Conservation (phyloP, 495 filamentous ascomycete species). For the Penicillium angulare region DNA sequence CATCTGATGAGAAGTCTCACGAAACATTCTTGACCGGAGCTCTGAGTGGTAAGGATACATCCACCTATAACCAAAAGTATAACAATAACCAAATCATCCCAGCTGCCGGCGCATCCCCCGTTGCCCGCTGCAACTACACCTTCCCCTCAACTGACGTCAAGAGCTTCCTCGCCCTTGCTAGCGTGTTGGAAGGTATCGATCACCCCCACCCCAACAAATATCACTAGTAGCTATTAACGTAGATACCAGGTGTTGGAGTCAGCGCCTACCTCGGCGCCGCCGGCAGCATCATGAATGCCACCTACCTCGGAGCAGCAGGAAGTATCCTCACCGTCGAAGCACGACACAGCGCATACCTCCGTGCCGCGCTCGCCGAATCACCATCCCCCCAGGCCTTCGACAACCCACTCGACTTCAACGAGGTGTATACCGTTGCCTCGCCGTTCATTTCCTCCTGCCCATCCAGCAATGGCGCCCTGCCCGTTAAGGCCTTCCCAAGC, state of each 20-base stretch:
- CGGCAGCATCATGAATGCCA: slow-evolving; percentile 50
- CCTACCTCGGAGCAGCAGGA: slow-evolving; percentile 56
- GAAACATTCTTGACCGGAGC: slow-evolving; percentile 55
- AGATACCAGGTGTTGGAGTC: slow-evolving; percentile 54
- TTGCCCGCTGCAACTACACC: slow-evolving; percentile 56
- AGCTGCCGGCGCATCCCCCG: slow-evolving; percentile 46
- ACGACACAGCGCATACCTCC: slow-evolving; percentile 59
- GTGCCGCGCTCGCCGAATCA: slow-evolving; percentile 43
- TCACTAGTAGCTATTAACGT: no score
- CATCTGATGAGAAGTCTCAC: slow-evolving; percentile 55
- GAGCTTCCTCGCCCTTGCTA: slow-evolving; percentile 50
- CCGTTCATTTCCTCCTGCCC: slow-evolving; percentile 61
- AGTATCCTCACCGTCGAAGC: slow-evolving; percentile 62
- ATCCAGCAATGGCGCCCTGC: slow-evolving; percentile 47
- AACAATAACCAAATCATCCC: not conserved
- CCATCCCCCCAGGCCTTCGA: slow-evolving; percentile 60
- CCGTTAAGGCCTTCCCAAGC: slow-evolving; percentile 57
- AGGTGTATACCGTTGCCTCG: slow-evolving; percentile 59
- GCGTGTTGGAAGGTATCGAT: slow-evolving; percentile 55
- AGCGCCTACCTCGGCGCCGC: slow-evolving; percentile 63
- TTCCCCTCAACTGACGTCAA: slow-evolving; percentile 49
- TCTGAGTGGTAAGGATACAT: slow-evolving; percentile 29
- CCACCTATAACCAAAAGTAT: not conserved
- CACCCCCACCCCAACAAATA: no score
- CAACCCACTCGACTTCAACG: slow-evolving; percentile 53